Conservation (phyloP, 176 grass and related monocot genomes). For the Juncus effusus region DNA sequence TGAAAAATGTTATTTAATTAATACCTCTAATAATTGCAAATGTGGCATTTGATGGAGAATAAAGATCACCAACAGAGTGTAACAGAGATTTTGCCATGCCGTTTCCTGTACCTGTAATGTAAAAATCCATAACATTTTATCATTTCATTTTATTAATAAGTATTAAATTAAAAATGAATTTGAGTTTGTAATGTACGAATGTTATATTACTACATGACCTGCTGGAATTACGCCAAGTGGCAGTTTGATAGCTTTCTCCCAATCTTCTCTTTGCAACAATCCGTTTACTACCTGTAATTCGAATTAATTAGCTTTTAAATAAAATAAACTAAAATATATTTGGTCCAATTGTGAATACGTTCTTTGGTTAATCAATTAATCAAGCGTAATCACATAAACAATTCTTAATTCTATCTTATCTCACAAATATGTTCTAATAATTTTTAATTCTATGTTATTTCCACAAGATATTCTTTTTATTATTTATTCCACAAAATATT, state of each 20-base stretch:
- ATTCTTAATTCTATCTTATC: too few species aligned
- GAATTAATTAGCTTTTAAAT: not conserved
- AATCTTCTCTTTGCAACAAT: conserved; percentile 68
- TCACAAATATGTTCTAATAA: not conserved
- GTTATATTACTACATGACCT: conserved; percentile 22
- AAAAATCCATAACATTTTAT: not conserved
- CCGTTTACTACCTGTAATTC: conserved; percentile 58
- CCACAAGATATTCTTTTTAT: not conserved
- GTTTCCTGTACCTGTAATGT: conserved; percentile 63
- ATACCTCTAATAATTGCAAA: conserved; percentile 79
- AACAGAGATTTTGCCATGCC: conserved; percentile 89
- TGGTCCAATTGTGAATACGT: too few species aligned
- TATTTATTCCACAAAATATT: not conserved
- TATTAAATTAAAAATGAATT: not conserved
- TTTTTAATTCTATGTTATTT: not conserved
- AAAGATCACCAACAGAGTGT: conserved; percentile 45
- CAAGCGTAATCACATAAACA: too few species aligned
- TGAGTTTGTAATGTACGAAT: not conserved
- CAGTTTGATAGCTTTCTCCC: conserved; percentile 58
- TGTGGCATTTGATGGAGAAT: conserved; percentile 56
- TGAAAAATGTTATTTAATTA: not conserved
- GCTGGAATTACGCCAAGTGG: conserved; percentile 78
- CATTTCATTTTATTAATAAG: conserved; percentile 1
- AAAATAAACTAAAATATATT: too few species aligned
- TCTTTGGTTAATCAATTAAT: too few species aligned